Percentiles rank a stretch among this genome's conserved stretches.
Evolutionary conservation across 306 rosid genomes (phyloP).

Genomic region (Prunus kanzakura): DNA sequence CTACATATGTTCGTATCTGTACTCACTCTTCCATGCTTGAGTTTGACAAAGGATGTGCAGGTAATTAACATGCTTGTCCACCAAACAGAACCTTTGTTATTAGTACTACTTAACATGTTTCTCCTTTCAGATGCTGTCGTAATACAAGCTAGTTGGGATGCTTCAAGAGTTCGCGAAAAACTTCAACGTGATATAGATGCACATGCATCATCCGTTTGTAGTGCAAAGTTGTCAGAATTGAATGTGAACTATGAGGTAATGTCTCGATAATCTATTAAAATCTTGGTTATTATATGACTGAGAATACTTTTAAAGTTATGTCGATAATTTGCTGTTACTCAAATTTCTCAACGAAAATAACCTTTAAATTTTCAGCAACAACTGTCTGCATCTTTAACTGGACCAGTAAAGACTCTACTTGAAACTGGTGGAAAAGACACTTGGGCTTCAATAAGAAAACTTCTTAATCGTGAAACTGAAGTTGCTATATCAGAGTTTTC

Average conservation of each 20-base stretch:
- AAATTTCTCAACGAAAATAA: neutral
- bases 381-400: slow-evolving; percentile 52
- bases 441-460: slow-evolving; percentile 72
- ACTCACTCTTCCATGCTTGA: no score
- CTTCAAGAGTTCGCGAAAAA: slow-evolving; percentile 57
- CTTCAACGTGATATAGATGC: slow-evolving; percentile 60
- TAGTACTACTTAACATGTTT: neutral
- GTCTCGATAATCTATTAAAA: neutral
- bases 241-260: slow-evolving; percentile 52
- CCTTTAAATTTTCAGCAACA: slow-evolving; percentile 44
- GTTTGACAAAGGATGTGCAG: neutral
- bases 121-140: slow-evolving; percentile 56
- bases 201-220: slow-evolving; percentile 48
- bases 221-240: slow-evolving; percentile 51
- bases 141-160: slow-evolving; percentile 58
- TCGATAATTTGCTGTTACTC: neutral
- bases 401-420: slow-evolving; percentile 67
- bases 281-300: slow-evolving; percentile 9
- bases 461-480: slow-evolving; percentile 64
- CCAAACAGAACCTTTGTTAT: neutral
- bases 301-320: neutral
- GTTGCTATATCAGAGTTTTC: slow-evolving; percentile 46
- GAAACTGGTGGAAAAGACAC: slow-evolving; percentile 68
- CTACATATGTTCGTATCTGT: no score
- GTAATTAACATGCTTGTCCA: neutral